Conservation (phyloP, 2,329 filamentous ascomycete genomes). For the Fusarium annulatum region DNA sequence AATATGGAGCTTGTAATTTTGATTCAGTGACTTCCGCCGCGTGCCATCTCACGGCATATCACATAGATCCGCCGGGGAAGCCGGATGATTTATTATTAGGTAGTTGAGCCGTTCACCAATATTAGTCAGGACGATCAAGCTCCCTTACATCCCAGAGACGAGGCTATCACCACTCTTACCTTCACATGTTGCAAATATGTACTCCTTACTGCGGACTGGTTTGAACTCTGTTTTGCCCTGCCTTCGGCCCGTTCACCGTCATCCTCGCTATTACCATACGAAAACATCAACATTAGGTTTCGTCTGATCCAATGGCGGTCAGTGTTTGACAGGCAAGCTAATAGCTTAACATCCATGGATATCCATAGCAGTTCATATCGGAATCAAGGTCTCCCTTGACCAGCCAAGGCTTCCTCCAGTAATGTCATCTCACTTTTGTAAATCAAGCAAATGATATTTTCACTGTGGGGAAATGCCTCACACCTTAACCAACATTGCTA, state of each 20-base stretch:
- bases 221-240: conserved; percentile 23
- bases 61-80: conserved; percentile 31
- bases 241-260: conserved; percentile 1
- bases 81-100: conserved; percentile 13
- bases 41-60: conserved; percentile 18
- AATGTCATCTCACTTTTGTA: conserved; percentile 29
- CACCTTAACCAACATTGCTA: conserved; percentile 8
- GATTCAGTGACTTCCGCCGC: conserved; percentile 12
- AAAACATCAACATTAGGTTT: conserved; percentile 1
- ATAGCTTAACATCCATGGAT: not conserved
- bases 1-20: conserved; percentile 28
- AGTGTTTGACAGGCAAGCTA: conserved; percentile 14
- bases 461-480: conserved; percentile 34
- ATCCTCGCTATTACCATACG: not conserved
- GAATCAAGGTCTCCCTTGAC: conserved; percentile 6
- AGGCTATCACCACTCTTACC: conserved; percentile 25
- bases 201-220: conserved; percentile 2
- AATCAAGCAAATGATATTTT: conserved; percentile 23
- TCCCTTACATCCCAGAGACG: conserved; percentile 26
- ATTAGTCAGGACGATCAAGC: conserved; percentile 1
- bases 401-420: conserved; percentile 1
- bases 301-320: conserved; percentile 19
- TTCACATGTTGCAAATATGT: not conserved
- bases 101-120: conserved; percentile 1
- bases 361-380: conserved; percentile 5